Base-by-base conservation (phyloP, 1,284 basidiomycete genomes). In the Ustanciosporium gigantosporum region DNA sequence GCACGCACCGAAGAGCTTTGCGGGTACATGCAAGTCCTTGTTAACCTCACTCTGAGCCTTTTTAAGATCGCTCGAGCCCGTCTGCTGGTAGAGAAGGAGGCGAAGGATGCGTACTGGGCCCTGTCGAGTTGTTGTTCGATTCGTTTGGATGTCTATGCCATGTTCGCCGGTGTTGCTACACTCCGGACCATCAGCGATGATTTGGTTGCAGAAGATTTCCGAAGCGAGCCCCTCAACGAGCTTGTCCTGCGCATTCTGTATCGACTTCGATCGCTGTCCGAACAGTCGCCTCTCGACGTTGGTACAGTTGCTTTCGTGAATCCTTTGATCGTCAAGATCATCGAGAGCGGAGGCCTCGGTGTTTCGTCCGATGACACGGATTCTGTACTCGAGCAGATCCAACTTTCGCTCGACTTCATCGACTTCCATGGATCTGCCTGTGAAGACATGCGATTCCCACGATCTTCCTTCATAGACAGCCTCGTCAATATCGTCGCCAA, bases 211-310 rank as follows among this genome's bases (percentile, higher is more conserved):
- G 57, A 70, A 27, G 70, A 73, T 29, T 66, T 69, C 46, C 44
- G 53, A 11, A 44, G 48, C 35, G 75, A 76, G 49, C 46, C 72
- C 11, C 46, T 67, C 17, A 56, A 59, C 25, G 91, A 83, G 16
- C 82, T 96, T 21, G 83, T 92, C 23, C 82, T 89, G 32, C 89
- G 94, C 16, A 86, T 97, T 2, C 81, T 99, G 1, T 91, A 96
- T 77, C 86, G 90, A 24, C 78, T 98, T 2, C 86, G 89, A 24
- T 88, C 86, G 50, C 80, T 93, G 2, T 87, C 89, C 0, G 90
- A 94, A 66, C 87, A 90, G 70, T 80, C 84, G 0, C 86, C 90
- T 0, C 87, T 98, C 38, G 90, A 95, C 73, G 83, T 87, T 0
- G 85, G 87, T 0, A 91, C 91, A 0, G 93, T 90, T 77, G 85